Base-by-base conservation (phyloP, 441 rosid genomes). In the Jatropha multifida region DNA sequence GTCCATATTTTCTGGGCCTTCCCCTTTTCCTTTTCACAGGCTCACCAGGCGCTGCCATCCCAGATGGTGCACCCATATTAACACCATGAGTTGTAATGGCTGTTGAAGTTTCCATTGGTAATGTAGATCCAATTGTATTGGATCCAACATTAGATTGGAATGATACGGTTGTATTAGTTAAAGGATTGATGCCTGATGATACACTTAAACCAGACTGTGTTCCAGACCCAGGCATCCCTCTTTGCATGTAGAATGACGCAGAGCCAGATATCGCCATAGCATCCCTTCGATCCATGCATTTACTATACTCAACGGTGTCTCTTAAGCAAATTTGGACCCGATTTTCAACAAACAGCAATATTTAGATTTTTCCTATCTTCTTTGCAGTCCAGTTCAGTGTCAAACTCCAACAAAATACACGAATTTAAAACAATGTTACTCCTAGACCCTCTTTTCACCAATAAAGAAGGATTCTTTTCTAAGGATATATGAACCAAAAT, bases 251-350 rank as follows among this genome's bases (percentile, higher is more conserved):
- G 83, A 88, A 92, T 72, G 98, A 86, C 77, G 92, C 91, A 68
- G 92, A 83, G 72, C 94, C 97, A 71, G 93, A 59, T 40, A 88
- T 82, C 78, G 88, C 81, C 90, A 94, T 91, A 66, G 94, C 85
- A 71, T 92, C 98, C 83, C 95, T 90, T 85, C 94, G 89, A 91
- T 95, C 99, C 98, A 95, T 95, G 84, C 93, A 89, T 88, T 85
- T 82, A 89, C 85, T 75, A 63, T 51, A 68, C 81, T 73, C 54
- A 65, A 76, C 73, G 66, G 32, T 61, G 64, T 73, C 72, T 75
- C 68, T 51, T 66, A 27, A 77, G 65, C 80, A 77, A 80, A 75
- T 71, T 62, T 52, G 46, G 74, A 74, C 72, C 77, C 52, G 66
- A 58, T 26, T 73, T 65, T 55, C 40, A 75, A 73, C 68, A 67